Evolutionary conservation across 768 basidiomycete species (phyloP), one percentile per base, ranked within the genome.

Genomic region (Suillus sp.): DNA sequence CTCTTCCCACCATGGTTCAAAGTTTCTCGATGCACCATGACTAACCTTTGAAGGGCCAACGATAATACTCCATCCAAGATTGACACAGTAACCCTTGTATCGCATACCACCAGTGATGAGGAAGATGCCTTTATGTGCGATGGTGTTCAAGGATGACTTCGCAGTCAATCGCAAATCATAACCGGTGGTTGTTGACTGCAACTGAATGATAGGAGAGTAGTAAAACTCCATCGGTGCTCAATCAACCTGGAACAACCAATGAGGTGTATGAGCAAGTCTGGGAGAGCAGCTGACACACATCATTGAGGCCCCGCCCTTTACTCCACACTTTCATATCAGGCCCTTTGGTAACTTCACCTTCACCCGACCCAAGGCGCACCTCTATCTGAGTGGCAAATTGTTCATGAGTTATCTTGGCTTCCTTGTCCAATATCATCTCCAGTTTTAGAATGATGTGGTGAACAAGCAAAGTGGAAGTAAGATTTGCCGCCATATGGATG

Each of bases 201-300:
- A 98, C 68, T 98, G 96, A 72, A 99, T 93, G 74, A 98, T 96
- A 2, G 96, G 95, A 2, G 92, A 86, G 75, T 96, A 98, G 68
- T 92, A 92, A 77, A 96, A 96, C 75, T 99, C 97, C 7, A 91
- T 90, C 2, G 88, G 83, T 20, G 81, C 79, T 86, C 92, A 96
- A 72, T 99, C 95, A 62, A 95, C 83, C 93, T 97, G 69, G 16
- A 63, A 64, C 64, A 62, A 58, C 64, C 40, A 61, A 35, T 48
- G 59, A 45, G 57, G 25, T 62, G 18, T 37, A 45, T 27, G 55
- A 8, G 40, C 43, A 32, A 58, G 40, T 37, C 16, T 18, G 27
- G 45, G 61, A 32, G 43, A 50, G 45, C 40, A 60, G 13, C 34
- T 27, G 35, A 81, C 91, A 69, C 68, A 95, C 95, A 58, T 93